Percentiles rank a stretch among this genome's conserved stretches.
Evolutionary conservation across 352 stramenopile species (phyloP).

Genomic region (Phytophthora litchii): DNA sequence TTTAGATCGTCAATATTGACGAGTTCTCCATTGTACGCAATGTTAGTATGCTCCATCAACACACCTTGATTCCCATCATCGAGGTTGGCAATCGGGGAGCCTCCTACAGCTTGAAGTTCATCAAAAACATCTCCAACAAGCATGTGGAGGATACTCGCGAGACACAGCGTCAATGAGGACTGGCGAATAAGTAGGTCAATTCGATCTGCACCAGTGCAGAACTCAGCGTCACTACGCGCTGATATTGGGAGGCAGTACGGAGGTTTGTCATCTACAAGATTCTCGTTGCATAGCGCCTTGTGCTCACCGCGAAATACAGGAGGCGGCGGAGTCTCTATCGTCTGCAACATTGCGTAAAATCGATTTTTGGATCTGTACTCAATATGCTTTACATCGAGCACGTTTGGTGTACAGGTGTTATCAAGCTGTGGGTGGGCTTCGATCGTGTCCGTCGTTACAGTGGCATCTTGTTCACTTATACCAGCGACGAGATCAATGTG

Average conservation of each 20-base stretch:
- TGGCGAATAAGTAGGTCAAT: constrained; percentile 42
- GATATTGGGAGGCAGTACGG: constrained; percentile 53
- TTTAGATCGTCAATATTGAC: constrained; percentile 12
- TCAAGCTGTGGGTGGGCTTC: neutral
- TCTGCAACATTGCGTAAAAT: constrained; percentile 14
- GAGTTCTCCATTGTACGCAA: constrained; percentile 32
- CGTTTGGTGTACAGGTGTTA: constrained; percentile 2
- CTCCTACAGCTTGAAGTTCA: constrained; percentile 30
- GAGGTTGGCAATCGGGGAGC: constrained; percentile 30
- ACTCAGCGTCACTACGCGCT: constrained; percentile 37
- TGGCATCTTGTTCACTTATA: too few species aligned
- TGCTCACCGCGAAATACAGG: constrained; percentile 30
- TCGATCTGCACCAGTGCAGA: constrained; percentile 45
- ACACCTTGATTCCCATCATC: constrained; percentile 21
- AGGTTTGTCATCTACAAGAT: neutral
- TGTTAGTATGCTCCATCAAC: constrained; percentile 42
- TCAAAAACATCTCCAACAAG: constrained; percentile 48
- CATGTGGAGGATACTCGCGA: constrained; percentile 49
- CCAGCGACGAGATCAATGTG: constrained; percentile 29
- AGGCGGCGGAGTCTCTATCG: constrained; percentile 11
- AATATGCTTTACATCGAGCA: constrained; percentile 9
- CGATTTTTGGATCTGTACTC: constrained; percentile 1
- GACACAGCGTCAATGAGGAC: constrained; percentile 36
- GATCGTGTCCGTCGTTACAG: neutral
- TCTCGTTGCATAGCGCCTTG: constrained; percentile 17